These are phyloP conservation scores for Durusdinium trenchii DNA, from an alignment of 73 alveolate species.

Conservation along the genomic window DNA sequence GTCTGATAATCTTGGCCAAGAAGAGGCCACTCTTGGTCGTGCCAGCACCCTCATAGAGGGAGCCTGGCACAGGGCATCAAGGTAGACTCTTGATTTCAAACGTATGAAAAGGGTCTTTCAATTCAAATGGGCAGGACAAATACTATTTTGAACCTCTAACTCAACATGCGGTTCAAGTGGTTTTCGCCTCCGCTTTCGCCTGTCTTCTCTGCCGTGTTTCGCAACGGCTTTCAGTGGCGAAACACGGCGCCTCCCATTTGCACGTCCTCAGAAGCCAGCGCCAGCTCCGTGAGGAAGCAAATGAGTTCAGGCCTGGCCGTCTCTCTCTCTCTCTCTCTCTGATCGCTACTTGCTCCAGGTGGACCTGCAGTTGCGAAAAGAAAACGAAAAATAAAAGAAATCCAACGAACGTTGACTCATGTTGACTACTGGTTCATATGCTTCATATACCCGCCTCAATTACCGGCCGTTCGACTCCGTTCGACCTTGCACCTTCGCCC, in stretches of 20 bases:
- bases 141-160: no score
- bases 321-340: background rate
- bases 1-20: slow-evolving; percentile 74
- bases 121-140: no score
- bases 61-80: no score
- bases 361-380: background rate
- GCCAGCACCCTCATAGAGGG: slow-evolving; percentile 45
- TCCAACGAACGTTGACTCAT: background rate
- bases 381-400: background rate
- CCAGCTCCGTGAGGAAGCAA: slow-evolving; percentile 94
- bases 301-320: slow-evolving; percentile 68
- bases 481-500: background rate
- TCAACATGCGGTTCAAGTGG: no score
- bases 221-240: no score
- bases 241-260: slow-evolving; percentile 54
- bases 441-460: background rate
- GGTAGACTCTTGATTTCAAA: no score
- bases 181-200: no score
- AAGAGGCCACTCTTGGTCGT: slow-evolving; percentile 55
- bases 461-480: background rate
- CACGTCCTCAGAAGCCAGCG: slow-evolving; percentile 94
- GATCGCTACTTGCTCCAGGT: background rate
- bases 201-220: no score
- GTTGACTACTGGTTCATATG: background rate
- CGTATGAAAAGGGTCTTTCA: no score